A percentile compares a stretch with the other conserved stretches of the same genome.
These are phyloP conservation scores for Xerocomellus intermedius DNA, from an alignment of 768 basidiomycete genomes.

Conservation along the genomic window DNA sequence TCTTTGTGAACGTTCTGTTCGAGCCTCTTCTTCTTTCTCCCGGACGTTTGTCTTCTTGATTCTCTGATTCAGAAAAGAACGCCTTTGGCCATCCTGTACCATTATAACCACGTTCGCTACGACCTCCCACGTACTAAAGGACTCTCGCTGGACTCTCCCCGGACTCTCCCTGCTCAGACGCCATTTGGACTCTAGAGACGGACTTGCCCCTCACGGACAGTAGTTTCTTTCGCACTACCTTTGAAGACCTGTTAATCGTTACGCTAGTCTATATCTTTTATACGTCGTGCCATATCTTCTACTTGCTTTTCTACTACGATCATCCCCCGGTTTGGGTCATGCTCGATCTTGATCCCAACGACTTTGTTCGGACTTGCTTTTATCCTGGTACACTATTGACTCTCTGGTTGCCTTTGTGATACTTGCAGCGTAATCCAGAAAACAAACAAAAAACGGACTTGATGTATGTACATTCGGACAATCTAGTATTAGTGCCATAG, in stretches of 20 bases:
- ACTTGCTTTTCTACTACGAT: constrained; percentile 4
- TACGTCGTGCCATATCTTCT: constrained; percentile 20
- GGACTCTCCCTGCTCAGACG: constrained; percentile 20
- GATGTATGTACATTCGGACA: constrained; percentile 56
- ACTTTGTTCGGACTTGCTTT: constrained; percentile 12
- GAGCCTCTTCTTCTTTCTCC: not conserved
- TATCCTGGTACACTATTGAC: constrained; percentile 11
- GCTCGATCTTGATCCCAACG: not conserved
- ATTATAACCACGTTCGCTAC: constrained; percentile 24
- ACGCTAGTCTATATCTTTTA: constrained; percentile 30
- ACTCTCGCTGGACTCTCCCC: constrained; percentile 19
- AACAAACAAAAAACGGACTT: constrained; percentile 84
- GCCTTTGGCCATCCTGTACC: constrained; percentile 10
- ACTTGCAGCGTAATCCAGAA: constrained; percentile 29
- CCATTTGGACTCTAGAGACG: constrained; percentile 27
- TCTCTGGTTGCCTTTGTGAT: constrained; percentile 5
- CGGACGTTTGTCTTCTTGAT: constrained; percentile 7
- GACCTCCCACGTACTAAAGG: constrained; percentile 21
- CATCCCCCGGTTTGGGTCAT: not conserved
- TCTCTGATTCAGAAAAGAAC: constrained; percentile 9
- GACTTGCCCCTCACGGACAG: constrained; percentile 25
- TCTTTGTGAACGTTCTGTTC: constrained; percentile 7
- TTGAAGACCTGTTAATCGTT: constrained; percentile 25
- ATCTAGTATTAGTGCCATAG: not conserved
- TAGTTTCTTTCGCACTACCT: constrained; percentile 9